phyloP scores from a whole-genome alignment of 164 flowering plant species.

The Kingdonia uniflora region DNA sequence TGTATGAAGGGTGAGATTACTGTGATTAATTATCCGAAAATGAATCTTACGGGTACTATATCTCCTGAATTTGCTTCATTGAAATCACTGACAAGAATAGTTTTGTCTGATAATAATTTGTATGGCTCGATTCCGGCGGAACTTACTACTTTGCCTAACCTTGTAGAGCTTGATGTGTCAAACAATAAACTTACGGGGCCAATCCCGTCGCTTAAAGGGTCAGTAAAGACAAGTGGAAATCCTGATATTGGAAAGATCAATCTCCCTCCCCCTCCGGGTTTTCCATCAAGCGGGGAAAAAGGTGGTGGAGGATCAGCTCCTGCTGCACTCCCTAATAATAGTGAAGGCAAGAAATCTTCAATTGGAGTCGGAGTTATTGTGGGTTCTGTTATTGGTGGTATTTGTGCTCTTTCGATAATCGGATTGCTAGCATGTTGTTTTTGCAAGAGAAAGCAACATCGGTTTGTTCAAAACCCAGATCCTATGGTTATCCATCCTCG shows the following conservation, averaged over 20 bases:
- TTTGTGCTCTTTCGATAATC: constrained; percentile 15
- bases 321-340: not conserved
- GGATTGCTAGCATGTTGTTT: constrained; percentile 27
- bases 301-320: constrained; percentile 7
- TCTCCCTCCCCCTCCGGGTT: constrained; percentile 14
- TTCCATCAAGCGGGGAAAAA: constrained; percentile 6
- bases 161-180: constrained; percentile 46
- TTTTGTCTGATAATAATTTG: constrained; percentile 46
- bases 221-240: constrained; percentile 35
- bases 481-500: constrained; percentile 55
- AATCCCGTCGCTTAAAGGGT: constrained; percentile 50
- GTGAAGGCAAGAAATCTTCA: constrained; percentile 16
- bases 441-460: constrained; percentile 27
- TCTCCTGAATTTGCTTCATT: constrained; percentile 43
- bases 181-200: constrained; percentile 52
- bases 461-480: constrained; percentile 44
- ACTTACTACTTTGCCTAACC: constrained; percentile 38
- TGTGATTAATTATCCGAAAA: constrained; percentile 35
- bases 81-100: constrained; percentile 31
- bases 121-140: constrained; percentile 61
- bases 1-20: constrained; percentile 35
- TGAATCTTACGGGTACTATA: constrained; percentile 60
- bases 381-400: constrained; percentile 34
- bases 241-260: constrained; percentile 39
- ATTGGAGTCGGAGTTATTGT: constrained; percentile 23